phyloP scores from a whole-genome alignment of 2,329 filamentous ascomycete species.

The Ophioceras dolichostomum region DNA sequence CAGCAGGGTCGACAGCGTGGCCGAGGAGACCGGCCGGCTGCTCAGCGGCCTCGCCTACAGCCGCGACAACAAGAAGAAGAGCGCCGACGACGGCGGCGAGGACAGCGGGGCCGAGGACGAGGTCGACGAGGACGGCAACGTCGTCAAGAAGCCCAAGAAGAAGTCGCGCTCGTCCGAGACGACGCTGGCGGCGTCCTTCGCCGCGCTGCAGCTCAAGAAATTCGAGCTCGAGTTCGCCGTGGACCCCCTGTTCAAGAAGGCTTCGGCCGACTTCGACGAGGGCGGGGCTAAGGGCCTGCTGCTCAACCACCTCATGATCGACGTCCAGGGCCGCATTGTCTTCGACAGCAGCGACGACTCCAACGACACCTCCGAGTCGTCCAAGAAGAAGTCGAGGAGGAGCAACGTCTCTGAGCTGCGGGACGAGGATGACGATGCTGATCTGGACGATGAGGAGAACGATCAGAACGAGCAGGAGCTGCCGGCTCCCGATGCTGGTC shows the following conservation, averaged over 20 bases:
- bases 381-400: conserved; percentile 17
- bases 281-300: conserved; percentile 91
- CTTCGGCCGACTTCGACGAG: conserved; percentile 95
- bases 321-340: conserved; percentile 81
- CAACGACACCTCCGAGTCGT: conserved; percentile 29
- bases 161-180: conserved; percentile 80
- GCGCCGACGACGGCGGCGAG: conserved; percentile 47
- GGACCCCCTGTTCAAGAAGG: conserved; percentile 98
- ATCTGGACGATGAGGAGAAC: conserved; percentile 28
- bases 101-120: conserved; percentile 55
- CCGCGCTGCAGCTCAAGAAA: conserved; percentile 85
- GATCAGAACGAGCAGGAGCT: conserved; percentile 15
- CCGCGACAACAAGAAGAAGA: conserved; percentile 63
- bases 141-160: conserved; percentile 55
- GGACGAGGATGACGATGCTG: conserved; percentile 20
- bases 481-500: conserved; percentile 2
- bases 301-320: conserved; percentile 93
- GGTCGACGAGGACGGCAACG: conserved; percentile 31
- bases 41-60: conserved; percentile 88
- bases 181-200: conserved; percentile 83
- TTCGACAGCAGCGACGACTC: conserved; percentile 95
- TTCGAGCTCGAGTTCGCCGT: conserved; percentile 95
- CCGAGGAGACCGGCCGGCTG: conserved; percentile 91
- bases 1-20: conserved; percentile 93
- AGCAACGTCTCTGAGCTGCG: conserved; percentile 25